phyloP scores from a whole-genome alignment of 768 basidiomycete species.

The Lentinula sp. region DNA sequence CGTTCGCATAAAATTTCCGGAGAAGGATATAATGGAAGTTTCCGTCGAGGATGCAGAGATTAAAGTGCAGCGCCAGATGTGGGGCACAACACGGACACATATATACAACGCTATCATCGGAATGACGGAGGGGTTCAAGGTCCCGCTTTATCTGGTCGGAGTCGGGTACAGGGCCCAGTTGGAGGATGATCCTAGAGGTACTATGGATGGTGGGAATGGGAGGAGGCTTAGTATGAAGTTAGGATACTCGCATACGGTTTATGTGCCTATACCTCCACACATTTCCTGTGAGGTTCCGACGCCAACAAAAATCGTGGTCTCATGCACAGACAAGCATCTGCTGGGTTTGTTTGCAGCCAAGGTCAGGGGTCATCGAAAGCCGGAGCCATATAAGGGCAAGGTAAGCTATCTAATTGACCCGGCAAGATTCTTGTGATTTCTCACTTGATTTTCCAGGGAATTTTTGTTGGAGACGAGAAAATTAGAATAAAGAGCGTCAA shows the following conservation, averaged over 20 bases:
- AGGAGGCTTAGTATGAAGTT: constrained; percentile 85
- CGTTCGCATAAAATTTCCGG: constrained; percentile 37
- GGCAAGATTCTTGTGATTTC: not conserved
- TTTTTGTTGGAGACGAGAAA: constrained; percentile 91
- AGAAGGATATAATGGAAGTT: constrained; percentile 33
- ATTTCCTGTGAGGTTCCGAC: constrained; percentile 77
- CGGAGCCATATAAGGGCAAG: constrained; percentile 98
- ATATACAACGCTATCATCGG: constrained; percentile 87
- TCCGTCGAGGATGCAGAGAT: constrained; percentile 60
- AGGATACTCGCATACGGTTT: constrained; percentile 85
- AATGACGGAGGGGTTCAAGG: constrained; percentile 81
- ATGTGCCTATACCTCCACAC: constrained; percentile 73
- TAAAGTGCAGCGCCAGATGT: constrained; percentile 82
- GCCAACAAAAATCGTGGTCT: constrained; percentile 79
- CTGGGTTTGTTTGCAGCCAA: constrained; percentile 86
- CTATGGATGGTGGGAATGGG: constrained; percentile 49
- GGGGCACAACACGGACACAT: constrained; percentile 92
- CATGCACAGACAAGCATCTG: constrained; percentile 82
- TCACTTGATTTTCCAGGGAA: constrained; percentile 49
- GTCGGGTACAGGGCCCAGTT: constrained; percentile 89
- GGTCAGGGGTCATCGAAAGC: constrained; percentile 77
- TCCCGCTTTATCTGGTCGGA: constrained; percentile 85
- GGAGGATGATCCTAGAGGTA: constrained; percentile 72
- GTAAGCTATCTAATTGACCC: constrained; percentile 37
- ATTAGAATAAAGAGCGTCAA: constrained; percentile 89